Evolutionary conservation across 352 stramenopile genomes (phyloP), one percentile per base, ranked within the genome.

Genomic region (Globisporangium camurandrum): DNA sequence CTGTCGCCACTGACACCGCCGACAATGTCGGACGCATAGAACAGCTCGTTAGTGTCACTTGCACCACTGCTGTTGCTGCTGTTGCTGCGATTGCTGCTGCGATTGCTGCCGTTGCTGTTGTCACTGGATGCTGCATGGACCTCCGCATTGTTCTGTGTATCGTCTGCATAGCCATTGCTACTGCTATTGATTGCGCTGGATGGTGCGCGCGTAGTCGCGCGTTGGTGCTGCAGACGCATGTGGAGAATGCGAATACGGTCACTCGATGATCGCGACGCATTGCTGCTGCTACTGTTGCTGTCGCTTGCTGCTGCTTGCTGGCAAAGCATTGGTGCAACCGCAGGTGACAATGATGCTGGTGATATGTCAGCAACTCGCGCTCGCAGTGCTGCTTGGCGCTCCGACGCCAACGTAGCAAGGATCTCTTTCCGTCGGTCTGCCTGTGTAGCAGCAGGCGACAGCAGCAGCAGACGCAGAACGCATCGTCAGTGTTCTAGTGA

Each of bases 341-440:
- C 10, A 1, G 27, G 14, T 28, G 33, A 33, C 4, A 51, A 46
- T 37, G 36, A 9, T 11, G n/a, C 5, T 41, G 36, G 16, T 8
- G 14, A 19, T 9, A 11, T 9, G 9, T 12, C 19, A 16, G 22
- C 38, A 38, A 23, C 16, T 12, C 44, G 46, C 6, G 31, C n/a
- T 12, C 59, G 61, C 9, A 80, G 59, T 27, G 63, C 59, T 2
- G 69, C 50, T 49, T 84, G 67, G 6, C 79, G 57, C 34, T 88
- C 76, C 0, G 69, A 61, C 0, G 72, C 84, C 7, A 90, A 45
- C 51, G 87, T 90, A 10, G 67, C 61, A 14, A 90, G 54, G 42
- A 90, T 86, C 37, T 88, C 69, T 27, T 65, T 64, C 28, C 79
- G 48, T 39, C 79, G 55, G 19, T 85, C 67, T 56, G 85, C 74